Evolutionary conservation across 352 stramenopile genomes (phyloP).

Genomic region (Globisporangium nodosum): DNA sequence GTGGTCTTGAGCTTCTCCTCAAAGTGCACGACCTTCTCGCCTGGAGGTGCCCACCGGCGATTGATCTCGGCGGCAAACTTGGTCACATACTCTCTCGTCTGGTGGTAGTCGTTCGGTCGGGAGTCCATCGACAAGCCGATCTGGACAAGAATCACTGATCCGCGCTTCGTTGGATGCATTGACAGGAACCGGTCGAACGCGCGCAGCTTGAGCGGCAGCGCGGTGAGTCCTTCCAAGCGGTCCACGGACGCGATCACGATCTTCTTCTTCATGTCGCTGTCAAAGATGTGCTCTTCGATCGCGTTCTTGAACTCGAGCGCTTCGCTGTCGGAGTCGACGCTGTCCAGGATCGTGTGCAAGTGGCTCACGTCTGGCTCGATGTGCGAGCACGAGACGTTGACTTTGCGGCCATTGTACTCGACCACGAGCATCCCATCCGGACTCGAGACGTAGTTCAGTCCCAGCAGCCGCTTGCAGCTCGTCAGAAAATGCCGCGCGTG

Average conservation of each 20-base stretch:
- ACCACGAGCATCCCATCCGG: constrained; percentile 88
- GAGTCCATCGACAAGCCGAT: constrained; percentile 69
- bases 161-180: constrained; percentile 64
- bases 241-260: constrained; percentile 90
- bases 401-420: constrained; percentile 94
- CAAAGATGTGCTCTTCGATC: constrained; percentile 36
- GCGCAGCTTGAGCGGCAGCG: constrained; percentile 95
- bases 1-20: constrained; percentile 62
- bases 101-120: constrained; percentile 90
- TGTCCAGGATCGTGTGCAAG: constrained; percentile 59
- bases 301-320: constrained; percentile 22
- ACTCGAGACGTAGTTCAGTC: constrained; percentile 90
- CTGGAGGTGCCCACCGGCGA: constrained; percentile 48
- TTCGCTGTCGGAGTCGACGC: constrained; percentile 33
- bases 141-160: constrained; percentile 73
- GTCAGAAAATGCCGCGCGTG: constrained; percentile 92
- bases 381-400: constrained; percentile 96
- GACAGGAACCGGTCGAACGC: constrained; percentile 94
- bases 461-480: constrained; percentile 90
- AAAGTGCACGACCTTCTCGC: constrained; percentile 65
- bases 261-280: constrained; percentile 26
- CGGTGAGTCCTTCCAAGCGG: constrained; percentile 93
- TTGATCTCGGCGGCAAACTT: constrained; percentile 93
- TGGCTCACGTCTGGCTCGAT: constrained; percentile 90
- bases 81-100: constrained; percentile 88